Evolutionary conservation across 2,329 filamentous ascomycete genomes (phyloP).

Genomic region (Dactylellina sp.): DNA sequence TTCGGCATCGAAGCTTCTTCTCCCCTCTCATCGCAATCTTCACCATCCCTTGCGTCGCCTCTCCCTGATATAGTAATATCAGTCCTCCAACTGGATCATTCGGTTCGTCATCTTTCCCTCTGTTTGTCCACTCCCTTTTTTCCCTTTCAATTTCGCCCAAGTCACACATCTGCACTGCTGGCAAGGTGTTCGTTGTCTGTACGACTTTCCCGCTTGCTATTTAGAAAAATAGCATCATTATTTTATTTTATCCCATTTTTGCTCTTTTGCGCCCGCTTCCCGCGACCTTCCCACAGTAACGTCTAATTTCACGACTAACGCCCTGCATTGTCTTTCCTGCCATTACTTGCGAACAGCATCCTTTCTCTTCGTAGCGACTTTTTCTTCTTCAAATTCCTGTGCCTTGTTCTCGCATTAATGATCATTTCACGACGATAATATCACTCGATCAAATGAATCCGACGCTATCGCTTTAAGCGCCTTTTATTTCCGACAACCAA

Average conservation of each 20-base stretch:
- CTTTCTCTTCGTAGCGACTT: slow-evolving; percentile 19
- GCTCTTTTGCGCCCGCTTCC: slow-evolving; percentile 1
- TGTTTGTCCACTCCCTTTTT: slow-evolving; percentile 8
- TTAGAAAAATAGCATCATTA: slow-evolving; percentile 11
- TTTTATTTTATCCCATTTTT: slow-evolving; percentile 4
- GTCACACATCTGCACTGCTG: slow-evolving; percentile 18
- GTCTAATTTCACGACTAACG: slow-evolving; percentile 47
- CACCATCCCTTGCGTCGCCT: slow-evolving; percentile 42
- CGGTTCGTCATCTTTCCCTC: slow-evolving; percentile 23
- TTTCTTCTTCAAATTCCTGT: slow-evolving; percentile 1
- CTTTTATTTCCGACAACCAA: slow-evolving; percentile 17
- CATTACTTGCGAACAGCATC: slow-evolving; percentile 18
- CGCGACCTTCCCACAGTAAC: slow-evolving; percentile 19
- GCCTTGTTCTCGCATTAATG: slow-evolving; percentile 36
- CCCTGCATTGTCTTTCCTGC: slow-evolving; percentile 22
- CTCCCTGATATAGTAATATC: slow-evolving; percentile 48
- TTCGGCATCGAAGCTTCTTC: slow-evolving; percentile 22
- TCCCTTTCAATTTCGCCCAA: neutral
- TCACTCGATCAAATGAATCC: slow-evolving; percentile 43
- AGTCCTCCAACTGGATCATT: slow-evolving; percentile 9
- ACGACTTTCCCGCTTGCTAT: slow-evolving; percentile 16
- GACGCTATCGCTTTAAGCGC: slow-evolving; percentile 32
- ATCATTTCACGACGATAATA: slow-evolving; percentile 44
- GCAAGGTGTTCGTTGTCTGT: slow-evolving; percentile 44
- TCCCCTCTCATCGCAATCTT: slow-evolving; percentile 1